Evolutionary conservation across 2,329 filamentous ascomycete species (phyloP).

Genomic region (Botrytis byssoidea): DNA sequence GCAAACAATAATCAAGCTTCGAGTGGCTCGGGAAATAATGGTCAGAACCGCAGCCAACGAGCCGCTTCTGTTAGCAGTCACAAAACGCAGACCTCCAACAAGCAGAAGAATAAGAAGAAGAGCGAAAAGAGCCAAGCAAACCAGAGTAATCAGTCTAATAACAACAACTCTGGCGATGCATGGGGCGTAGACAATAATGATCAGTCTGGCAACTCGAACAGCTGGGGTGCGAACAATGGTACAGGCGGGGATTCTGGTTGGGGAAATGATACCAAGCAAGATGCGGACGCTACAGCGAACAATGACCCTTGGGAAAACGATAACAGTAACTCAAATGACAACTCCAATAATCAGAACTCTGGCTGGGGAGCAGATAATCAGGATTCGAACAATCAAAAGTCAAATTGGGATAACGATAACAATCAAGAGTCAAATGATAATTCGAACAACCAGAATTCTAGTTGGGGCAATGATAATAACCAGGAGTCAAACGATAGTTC

Average conservation of each 20-base stretch:
- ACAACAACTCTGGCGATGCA: conserved; percentile 16
- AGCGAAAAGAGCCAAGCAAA: conserved; percentile 11
- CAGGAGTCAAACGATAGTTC: neutral
- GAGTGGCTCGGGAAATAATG: conserved; percentile 16
- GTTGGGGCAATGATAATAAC: conserved; percentile 8
- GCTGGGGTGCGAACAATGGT: conserved; percentile 25
- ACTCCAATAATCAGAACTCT: neutral
- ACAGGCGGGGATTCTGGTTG: neutral
- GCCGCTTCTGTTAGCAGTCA: conserved; percentile 18
- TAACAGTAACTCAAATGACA: neutral
- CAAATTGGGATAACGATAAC: neutral
- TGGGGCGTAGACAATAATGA: conserved; percentile 19
- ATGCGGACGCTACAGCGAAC: neutral
- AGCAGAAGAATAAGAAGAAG: conserved; percentile 6
- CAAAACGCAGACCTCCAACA: conserved; percentile 10
- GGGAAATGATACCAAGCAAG: neutral
- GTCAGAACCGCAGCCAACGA: conserved; percentile 21
- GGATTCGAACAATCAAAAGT: conserved; percentile 20
- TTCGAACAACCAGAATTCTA: conserved; percentile 9
- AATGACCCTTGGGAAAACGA: conserved; percentile 10
- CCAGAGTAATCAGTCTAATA: conserved; percentile 13
- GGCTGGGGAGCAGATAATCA: conserved; percentile 22
- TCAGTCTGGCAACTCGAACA: neutral
- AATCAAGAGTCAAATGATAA: conserved; percentile 15
- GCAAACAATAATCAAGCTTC: conserved; percentile 20